These are phyloP conservation scores for Kwoniella shivajii DNA, from an alignment of 1,284 basidiomycete genomes.

Conservation along the genomic window DNA sequence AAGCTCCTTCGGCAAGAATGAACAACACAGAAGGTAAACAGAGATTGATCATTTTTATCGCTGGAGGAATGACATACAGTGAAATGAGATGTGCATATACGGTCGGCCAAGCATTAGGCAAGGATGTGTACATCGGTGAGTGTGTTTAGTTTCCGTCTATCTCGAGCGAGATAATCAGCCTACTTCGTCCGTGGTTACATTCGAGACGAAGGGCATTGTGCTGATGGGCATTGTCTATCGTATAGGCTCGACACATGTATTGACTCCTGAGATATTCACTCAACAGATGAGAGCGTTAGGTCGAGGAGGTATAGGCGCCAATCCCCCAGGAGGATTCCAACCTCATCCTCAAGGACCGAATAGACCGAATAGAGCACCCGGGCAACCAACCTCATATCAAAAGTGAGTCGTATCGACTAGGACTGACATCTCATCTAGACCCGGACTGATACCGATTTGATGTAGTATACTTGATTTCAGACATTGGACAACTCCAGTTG, in stretches of 20 bases:
- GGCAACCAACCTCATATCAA: constrained; percentile 70
- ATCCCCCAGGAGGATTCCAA: constrained; percentile 69
- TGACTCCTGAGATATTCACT: constrained; percentile 81
- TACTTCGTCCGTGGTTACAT: too few relatives aligned
- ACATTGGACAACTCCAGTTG: constrained; percentile 52
- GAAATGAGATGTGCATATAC: constrained; percentile 89
- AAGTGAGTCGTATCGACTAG: constrained; percentile 48
- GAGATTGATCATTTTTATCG: constrained; percentile 86
- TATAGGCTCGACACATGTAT: constrained; percentile 87
- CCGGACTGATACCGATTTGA: neutral
- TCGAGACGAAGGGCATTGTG: neutral
- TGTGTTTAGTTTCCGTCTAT: constrained; percentile 12
- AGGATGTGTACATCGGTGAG: constrained; percentile 89
- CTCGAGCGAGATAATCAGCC: too few relatives aligned
- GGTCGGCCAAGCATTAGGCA: constrained; percentile 71
- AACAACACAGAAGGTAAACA: constrained; percentile 62
- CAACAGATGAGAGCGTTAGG: constrained; percentile 83
- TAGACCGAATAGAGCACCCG: constrained; percentile 62
- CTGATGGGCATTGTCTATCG: neutral
- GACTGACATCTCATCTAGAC: neutral
- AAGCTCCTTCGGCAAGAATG: constrained; percentile 52
- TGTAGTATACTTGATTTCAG: constrained; percentile 48
- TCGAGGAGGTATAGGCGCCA: constrained; percentile 69
- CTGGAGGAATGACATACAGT: constrained; percentile 94
- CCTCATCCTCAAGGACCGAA: constrained; percentile 51